phyloP scores from a whole-genome alignment of 768 basidiomycete species.

The Tremella fuciformis region DNA sequence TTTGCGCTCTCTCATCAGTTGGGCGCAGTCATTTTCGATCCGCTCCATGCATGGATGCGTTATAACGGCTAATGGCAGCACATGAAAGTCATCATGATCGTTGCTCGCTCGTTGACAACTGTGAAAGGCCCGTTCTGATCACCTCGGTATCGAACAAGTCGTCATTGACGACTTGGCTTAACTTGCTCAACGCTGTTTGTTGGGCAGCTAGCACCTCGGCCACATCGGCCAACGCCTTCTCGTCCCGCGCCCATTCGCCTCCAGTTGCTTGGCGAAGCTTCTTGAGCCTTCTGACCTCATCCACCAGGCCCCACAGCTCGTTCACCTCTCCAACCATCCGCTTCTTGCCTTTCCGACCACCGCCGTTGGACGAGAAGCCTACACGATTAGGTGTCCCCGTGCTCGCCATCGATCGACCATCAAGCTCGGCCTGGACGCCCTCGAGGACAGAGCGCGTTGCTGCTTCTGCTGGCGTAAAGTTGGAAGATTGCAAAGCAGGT shows the following conservation, averaged over 20 bases:
- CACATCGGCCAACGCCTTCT: conserved; percentile 34
- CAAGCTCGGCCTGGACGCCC: conserved; percentile 39
- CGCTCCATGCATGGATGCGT: too few relatives aligned
- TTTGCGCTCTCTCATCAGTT: too few relatives aligned
- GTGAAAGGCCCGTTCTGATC: conserved; percentile 18
- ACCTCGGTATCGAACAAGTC: conserved; percentile 37
- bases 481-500: conserved; percentile 39
- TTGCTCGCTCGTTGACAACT: too few relatives aligned
- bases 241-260: conserved; percentile 33
- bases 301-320: conserved; percentile 49
- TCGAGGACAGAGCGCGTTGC: conserved; percentile 34
- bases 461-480: conserved; percentile 42
- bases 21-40: too few relatives aligned
- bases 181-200: conserved; percentile 40
- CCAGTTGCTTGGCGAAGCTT: conserved; percentile 9
- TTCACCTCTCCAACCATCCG: conserved; percentile 47
- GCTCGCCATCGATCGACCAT: conserved; percentile 27
- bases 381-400: conserved; percentile 13
- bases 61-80: too few relatives aligned
- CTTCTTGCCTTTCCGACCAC: conserved; percentile 24
- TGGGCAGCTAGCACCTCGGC: conserved; percentile 41
- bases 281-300: conserved; percentile 40
- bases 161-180: conserved; percentile 32
- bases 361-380: background rate
- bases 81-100: too few relatives aligned